Evolutionary conservation across 73 alveolate species (phyloP).

Genomic region (Breviolum minutum): DNA sequence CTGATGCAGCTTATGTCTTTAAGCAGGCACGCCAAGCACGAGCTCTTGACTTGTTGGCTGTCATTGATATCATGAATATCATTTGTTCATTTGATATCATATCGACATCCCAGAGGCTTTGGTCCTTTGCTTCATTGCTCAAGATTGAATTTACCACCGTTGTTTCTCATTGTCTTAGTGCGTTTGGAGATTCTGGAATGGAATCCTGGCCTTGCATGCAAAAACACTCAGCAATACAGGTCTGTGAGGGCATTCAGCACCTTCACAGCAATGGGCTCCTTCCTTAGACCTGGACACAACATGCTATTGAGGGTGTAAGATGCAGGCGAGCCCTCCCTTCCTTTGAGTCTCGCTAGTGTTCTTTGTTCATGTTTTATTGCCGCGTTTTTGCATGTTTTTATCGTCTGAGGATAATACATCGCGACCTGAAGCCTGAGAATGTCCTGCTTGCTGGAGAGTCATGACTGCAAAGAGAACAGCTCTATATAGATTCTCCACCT

Average conservation of each 20-base stretch:
- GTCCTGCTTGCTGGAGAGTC: slow-evolving; percentile 57
- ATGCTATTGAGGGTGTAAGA: too few relatives aligned
- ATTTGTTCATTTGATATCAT: background rate
- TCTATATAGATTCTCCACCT: background rate
- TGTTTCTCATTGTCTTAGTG: too few relatives aligned
- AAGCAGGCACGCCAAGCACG: slow-evolving; percentile 28
- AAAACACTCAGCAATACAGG: background rate
- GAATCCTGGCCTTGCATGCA: background rate
- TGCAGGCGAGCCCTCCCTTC: too few relatives aligned
- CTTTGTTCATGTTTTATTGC: too few relatives aligned
- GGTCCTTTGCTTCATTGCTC: background rate
- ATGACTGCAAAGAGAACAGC: background rate
- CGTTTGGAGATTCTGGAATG: background rate
- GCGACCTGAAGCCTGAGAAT: slow-evolving; percentile 91
- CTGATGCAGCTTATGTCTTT: slow-evolving; percentile 65
- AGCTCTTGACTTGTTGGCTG: background rate
- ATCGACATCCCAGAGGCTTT: background rate
- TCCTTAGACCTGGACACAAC: background rate
- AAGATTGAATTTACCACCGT: too few relatives aligned
- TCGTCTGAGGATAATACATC: slow-evolving; percentile 53
- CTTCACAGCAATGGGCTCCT: slow-evolving; percentile 42
- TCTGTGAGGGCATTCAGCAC: slow-evolving; percentile 71
- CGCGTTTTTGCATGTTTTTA: background rate
- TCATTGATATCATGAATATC: too few relatives aligned
- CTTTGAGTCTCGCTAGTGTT: too few relatives aligned